Base-by-base conservation (phyloP, 2,329 filamentous ascomycete genomes). In the Xylariales sp. region DNA sequence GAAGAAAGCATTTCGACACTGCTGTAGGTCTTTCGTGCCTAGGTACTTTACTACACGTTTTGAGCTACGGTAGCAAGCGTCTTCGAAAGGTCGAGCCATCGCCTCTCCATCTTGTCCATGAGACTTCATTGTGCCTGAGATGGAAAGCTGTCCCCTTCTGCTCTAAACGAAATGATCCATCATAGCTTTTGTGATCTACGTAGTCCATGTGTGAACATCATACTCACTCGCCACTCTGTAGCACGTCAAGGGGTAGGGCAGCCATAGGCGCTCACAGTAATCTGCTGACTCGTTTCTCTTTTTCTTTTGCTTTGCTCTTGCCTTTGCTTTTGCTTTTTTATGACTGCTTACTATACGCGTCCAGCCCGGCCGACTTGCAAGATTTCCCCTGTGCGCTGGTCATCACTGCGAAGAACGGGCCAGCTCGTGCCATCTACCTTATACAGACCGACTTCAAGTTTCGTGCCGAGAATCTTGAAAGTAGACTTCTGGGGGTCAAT, bases 321-420 rank as follows among this genome's bases (percentile, higher is more conserved):
- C 3, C 46, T 36, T 46, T 18, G 54, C 18, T 45, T 16, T 52
- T n/a, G 18, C 8, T 52, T 30, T 43, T 43, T 18, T 7, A n/a
- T 23, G 23, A 8, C 36, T 28, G 32, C 2, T 34, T 48, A 34
- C 46, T 76, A 86, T 64, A 83, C 84, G 65, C 86, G 84, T 41
- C 91, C 93, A 58, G 96, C 94, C 71, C 90, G 86, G 14, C 96
- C 96, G 71, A 97, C 86, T 81, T 99, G 96, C 71, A 98, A 89
- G 74, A 97, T 97, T 82, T 97, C 92, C 5, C 87, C 87, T 9
- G 85, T 88, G 68, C 81, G 77, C 64, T 82, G 80, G 73, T 97
- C 93, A 75, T 96, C 93, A 67, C 89, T 91, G 68, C 93, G 87
- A 75, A 97, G 81, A 5, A 96, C 92, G 41, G 94, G 92, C 94